Evolutionary conservation across 2,329 filamentous ascomycete genomes (phyloP), one percentile per base, ranked within the genome.

Genomic region (Hypoxylon sp.): DNA sequence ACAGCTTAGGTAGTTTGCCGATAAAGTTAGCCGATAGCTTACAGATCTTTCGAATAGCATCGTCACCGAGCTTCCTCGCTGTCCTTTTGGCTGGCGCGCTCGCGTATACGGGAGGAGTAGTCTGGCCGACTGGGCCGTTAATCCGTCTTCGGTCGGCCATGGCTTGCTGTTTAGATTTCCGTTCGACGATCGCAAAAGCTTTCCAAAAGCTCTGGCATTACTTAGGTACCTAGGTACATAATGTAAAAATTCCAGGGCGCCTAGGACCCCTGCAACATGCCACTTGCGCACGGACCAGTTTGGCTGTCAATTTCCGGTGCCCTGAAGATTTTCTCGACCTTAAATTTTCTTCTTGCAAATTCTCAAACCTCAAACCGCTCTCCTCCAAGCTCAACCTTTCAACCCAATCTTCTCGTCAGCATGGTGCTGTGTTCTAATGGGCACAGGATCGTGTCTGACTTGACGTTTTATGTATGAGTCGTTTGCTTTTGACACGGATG

Each of bases 141-240:
- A 97, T 89, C 72, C 95, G 89, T 79, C 94, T 89, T 77, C 94
- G 88, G 77, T 99, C 95, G 59, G 90, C 83, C 91, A 94, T 93
- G 17, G 7, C 19, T 15, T 46, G 37, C 39, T 46, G 41, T 43
- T 15, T 24, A 17, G 34, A 19, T 26, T 49, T 37, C 41, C 6
- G 30, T 46, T 60, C 53, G 34, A 41, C 30, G 52, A 26, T 34
- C 30, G 55, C 24, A 63, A 46, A 43, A 68, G 34, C 34, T 57
- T 44, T 67, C 47, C 53, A 44, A 54, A 37, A 51, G 39, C 49
- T 46, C 39, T 59, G n/a, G n/a, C n/a, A n/a, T n/a, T n/a, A n/a
- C n/a, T n/a, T n/a, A n/a, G n/a, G n/a, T n/a, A n/a, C n/a, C n/a
- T n/a, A n/a, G n/a, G n/a, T n/a, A n/a, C n/a, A n/a, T n/a, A n/a